Conservation (phyloP, 2,329 filamentous ascomycete species). For the Sporothrix luriei region DNA sequence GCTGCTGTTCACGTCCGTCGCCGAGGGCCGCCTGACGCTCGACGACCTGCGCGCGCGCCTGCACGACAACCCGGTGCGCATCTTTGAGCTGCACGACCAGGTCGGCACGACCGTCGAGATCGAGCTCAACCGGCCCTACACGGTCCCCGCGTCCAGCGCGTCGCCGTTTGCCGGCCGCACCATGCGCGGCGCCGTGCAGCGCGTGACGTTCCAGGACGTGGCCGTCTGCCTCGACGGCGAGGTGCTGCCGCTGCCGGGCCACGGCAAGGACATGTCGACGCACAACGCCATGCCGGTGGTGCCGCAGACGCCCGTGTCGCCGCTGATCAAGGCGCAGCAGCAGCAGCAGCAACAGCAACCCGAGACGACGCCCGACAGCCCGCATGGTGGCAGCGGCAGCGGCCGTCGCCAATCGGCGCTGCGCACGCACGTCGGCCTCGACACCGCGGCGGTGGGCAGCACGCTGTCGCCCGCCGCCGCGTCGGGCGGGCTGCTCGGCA, state of each 20-base stretch:
- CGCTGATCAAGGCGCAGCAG: slow-evolving; percentile 58
- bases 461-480: slow-evolving; percentile 29
- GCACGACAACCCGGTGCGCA: slow-evolving; percentile 77
- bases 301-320: slow-evolving; percentile 55
- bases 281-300: slow-evolving; percentile 56
- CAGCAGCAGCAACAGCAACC: slow-evolving; percentile 46
- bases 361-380: slow-evolving; percentile 34
- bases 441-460: slow-evolving; percentile 31
- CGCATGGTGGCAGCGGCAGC: slow-evolving; percentile 32
- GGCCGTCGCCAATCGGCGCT: slow-evolving; percentile 42
- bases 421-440: slow-evolving; percentile 40
- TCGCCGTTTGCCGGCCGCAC: slow-evolving; percentile 71
- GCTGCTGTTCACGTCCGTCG: slow-evolving; percentile 75
- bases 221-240: slow-evolving; percentile 76
- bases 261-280: slow-evolving; percentile 75
- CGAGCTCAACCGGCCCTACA: slow-evolving; percentile 72
- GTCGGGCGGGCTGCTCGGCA: slow-evolving; percentile 12
- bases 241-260: slow-evolving; percentile 56
- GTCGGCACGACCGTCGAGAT: slow-evolving; percentile 72
- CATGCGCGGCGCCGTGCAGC: slow-evolving; percentile 70
- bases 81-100: slow-evolving; percentile 82
- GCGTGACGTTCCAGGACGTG: slow-evolving; percentile 73
- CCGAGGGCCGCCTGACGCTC: slow-evolving; percentile 71
- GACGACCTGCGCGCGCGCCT: slow-evolving; percentile 72
- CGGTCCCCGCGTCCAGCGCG: slow-evolving; percentile 53